phyloP scores from a whole-genome alignment of 2,329 filamentous ascomycete species.

The Hypoxylon sp. region DNA sequence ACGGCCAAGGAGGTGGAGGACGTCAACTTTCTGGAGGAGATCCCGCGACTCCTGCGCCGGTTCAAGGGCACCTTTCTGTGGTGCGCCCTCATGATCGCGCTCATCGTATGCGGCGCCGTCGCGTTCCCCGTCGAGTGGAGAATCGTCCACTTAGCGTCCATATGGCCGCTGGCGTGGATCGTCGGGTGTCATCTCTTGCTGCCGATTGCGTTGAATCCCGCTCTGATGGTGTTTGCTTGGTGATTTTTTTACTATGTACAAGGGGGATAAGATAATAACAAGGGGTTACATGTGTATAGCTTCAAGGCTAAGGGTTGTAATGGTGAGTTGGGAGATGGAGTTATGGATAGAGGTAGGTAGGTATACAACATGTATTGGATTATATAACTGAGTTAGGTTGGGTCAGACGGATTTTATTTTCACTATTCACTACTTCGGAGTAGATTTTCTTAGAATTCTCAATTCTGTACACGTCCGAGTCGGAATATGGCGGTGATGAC shows the following conservation, averaged over 20 bases:
- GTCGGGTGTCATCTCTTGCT: slow-evolving; percentile 64
- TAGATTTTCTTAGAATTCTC: no score
- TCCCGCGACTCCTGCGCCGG: slow-evolving; percentile 43
- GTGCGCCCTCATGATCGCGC: slow-evolving; percentile 39
- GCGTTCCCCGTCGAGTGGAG: slow-evolving; percentile 56
- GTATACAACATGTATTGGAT: no score
- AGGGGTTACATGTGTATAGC: no score
- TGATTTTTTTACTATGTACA: slow-evolving; percentile 43
- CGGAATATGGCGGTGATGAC: no score
- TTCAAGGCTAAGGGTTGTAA: no score
- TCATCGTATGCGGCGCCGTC: slow-evolving; percentile 43
- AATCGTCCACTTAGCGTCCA: slow-evolving; percentile 65
- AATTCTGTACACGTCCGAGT: no score
- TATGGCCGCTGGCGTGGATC: slow-evolving; percentile 64
- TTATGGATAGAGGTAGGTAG: no score
- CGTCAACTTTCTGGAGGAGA: slow-evolving; percentile 48
- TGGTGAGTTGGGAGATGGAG: no score
- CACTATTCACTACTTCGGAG: no score
- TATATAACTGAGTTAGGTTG: no score
- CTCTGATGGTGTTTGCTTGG: slow-evolving; percentile 70
- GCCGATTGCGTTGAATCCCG: slow-evolving; percentile 68
- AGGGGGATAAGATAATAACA: no score
- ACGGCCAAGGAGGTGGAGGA: slow-evolving; percentile 48
- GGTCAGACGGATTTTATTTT: no score
- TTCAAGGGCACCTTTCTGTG: slow-evolving; percentile 49